Evolutionary conservation across 176 grass and related monocot genomes (phyloP).

Genomic region (Miscanthus lutarioriparius): DNA sequence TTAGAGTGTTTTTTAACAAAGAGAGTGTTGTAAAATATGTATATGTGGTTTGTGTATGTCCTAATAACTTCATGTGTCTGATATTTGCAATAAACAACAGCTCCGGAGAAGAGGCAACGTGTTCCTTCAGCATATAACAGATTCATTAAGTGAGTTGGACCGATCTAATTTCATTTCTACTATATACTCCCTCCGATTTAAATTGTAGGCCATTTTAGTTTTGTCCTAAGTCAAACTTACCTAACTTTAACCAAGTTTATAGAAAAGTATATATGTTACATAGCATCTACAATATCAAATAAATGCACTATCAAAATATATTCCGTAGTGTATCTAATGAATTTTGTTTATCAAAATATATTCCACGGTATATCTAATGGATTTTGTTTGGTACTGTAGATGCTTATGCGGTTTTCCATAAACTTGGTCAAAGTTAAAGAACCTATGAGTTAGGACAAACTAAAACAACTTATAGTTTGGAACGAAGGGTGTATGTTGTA

Average conservation of each 20-base stretch:
- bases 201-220: background rate
- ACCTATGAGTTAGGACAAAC: background rate
- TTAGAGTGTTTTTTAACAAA: background rate
- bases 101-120: conserved; percentile 65
- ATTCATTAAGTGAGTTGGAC: conserved; percentile 76
- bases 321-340: too few relatives aligned
- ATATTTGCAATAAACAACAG: conserved; percentile 13
- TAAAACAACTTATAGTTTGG: background rate
- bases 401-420: background rate
- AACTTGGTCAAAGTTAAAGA: background rate
- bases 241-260: background rate
- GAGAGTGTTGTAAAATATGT: background rate
- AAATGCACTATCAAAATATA: background rate
- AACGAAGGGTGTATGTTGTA: background rate
- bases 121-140: conserved; percentile 81
- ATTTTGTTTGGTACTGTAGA: background rate
- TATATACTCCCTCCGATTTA: background rate
- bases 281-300: background rate
- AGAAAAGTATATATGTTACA: background rate
- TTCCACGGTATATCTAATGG: background rate
- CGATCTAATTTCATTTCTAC: background rate
- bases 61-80: background rate
- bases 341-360: too few relatives aligned
- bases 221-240: background rate
- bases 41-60: background rate